Base-by-base conservation (phyloP, 75 land plant genomes). In the Selaginella tamariscina region DNA sequence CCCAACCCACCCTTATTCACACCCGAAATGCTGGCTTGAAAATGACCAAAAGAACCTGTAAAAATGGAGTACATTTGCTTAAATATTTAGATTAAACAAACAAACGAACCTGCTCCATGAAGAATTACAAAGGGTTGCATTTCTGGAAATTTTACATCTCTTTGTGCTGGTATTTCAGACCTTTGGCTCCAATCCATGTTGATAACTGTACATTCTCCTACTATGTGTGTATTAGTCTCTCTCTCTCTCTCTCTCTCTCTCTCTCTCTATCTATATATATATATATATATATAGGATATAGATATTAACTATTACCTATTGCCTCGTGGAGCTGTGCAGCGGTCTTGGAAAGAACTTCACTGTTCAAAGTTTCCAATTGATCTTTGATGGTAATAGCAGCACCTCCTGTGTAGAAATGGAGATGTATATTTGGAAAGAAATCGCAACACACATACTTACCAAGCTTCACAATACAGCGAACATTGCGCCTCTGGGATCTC, bases 41-140 rank as follows among this genome's bases (percentile, higher is more conserved):
- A 94, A 71, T 94, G 98, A 9, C 98, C 98, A 79, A 86, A 94
- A 27, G 98, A 94, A 69, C 98, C 98, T 90, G 75, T 31, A 29
- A 24, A 39, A 39, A 15, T 15, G 49, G 49, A 39, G 11, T 39
- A 39, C 49, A 39, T 5, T 39, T 5, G 15, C 49, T 5, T 5
- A 5, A 39, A 39, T 39, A 5, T 39, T 39, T 5, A 15, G 15
- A 39, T 15, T 5, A 39, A 39, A 39, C 15, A 15, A 5, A 15
- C 15, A 39, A 39, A 5, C 49, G 15, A 5, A 39, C 49, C 49
- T 39, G 49, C 49, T 5, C 49, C 49, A 39, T 39, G 49, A 15
- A 39, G 11, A 5, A 39, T 15, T 5, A 39, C 49, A 15, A 39
- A 39, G 49, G 49, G 11, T 5, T 39, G 49, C 49, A 5, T 39